Percentiles rank a stretch among this genome's conserved stretches.
Conservation (phyloP, 257 asterid species). For the Nicotiana noctiflora region DNA sequence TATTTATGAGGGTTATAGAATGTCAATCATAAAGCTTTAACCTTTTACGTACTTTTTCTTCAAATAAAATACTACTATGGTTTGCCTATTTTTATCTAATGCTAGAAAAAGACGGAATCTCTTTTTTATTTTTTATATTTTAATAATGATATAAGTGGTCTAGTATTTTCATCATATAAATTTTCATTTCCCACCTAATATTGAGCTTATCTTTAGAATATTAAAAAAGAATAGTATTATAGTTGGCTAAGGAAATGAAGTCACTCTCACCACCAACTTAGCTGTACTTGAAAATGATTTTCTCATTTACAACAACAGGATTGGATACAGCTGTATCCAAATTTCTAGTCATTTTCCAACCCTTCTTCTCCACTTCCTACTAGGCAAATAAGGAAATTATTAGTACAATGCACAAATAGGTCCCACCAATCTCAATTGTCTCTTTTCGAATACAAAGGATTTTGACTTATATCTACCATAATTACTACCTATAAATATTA, state of each 20-base stretch:
- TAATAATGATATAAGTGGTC: too few relatives aligned
- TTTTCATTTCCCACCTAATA: neutral
- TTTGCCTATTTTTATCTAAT: neutral
- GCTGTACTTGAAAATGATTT: conserved; percentile 28
- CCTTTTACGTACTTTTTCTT: neutral
- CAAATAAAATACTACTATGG: neutral
- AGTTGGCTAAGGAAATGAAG: conserved; percentile 22
- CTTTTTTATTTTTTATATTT: neutral
- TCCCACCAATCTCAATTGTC: neutral
- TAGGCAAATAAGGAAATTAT: neutral
- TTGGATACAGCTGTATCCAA: conserved; percentile 75
- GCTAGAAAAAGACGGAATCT: neutral
- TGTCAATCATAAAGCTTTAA: neutral
- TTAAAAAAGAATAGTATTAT: neutral
- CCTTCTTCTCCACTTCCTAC: conserved; percentile 4
- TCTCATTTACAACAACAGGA: conserved; percentile 17
- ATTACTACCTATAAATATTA: too few relatives aligned
- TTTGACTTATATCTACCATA: too few relatives aligned
- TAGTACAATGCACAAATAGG: neutral
- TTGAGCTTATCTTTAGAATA: neutral
- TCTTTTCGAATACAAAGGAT: too few relatives aligned
- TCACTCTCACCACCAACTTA: conserved; percentile 19
- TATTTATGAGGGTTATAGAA: neutral
- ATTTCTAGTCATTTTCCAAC: conserved; percentile 19
- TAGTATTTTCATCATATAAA: neutral